Percentiles rank a stretch among this genome's conserved stretches.
These are phyloP conservation scores for Penicillium antarcticum DNA, from an alignment of 495 filamentous ascomycete species.

Conservation along the genomic window DNA sequence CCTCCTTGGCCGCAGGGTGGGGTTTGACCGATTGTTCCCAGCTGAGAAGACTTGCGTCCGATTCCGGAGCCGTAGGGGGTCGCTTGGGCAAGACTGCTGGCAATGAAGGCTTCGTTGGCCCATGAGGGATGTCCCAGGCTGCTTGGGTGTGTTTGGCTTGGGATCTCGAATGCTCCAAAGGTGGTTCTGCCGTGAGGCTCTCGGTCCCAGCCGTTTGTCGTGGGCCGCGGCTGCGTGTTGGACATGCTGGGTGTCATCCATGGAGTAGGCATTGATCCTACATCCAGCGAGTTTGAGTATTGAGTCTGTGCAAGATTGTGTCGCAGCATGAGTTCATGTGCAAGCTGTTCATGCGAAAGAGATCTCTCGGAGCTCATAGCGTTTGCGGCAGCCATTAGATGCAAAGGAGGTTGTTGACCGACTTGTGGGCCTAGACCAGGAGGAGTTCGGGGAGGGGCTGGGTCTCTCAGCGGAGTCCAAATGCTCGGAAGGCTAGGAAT, in stretches of 20 bases:
- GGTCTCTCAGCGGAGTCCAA: constrained; percentile 38
- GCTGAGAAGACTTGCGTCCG: constrained; percentile 32
- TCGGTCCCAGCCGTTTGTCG: constrained; percentile 26
- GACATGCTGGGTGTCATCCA: constrained; percentile 24
- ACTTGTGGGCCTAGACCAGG: constrained; percentile 31
- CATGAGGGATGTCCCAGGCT: constrained; percentile 30
- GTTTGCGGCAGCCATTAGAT: constrained; percentile 13
- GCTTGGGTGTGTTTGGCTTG: constrained; percentile 32
- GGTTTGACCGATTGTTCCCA: constrained; percentile 45
- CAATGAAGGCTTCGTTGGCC: constrained; percentile 45
- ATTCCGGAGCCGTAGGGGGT: constrained; percentile 24
- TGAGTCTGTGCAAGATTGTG: constrained; percentile 28
- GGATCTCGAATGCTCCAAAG: constrained; percentile 20
- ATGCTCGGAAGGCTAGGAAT: constrained; percentile 45
- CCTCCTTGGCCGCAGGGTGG: constrained; percentile 49
- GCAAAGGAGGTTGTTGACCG: constrained; percentile 21
- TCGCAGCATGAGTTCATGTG: constrained; percentile 28
- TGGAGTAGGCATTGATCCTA: constrained; percentile 21
- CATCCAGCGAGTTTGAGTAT: constrained; percentile 19
- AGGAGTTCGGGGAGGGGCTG: constrained; percentile 31
- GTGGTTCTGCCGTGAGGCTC: constrained; percentile 14
- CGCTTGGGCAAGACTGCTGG: constrained; percentile 28
- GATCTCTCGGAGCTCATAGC: constrained; percentile 17
- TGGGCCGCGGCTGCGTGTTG: constrained; percentile 13
- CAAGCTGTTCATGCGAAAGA: constrained; percentile 24